Percentiles rank a stretch among this genome's conserved stretches.
These are phyloP conservation scores for Kuraishia borneana DNA, from an alignment of 805 yeast species.

Conservation along the genomic window DNA sequence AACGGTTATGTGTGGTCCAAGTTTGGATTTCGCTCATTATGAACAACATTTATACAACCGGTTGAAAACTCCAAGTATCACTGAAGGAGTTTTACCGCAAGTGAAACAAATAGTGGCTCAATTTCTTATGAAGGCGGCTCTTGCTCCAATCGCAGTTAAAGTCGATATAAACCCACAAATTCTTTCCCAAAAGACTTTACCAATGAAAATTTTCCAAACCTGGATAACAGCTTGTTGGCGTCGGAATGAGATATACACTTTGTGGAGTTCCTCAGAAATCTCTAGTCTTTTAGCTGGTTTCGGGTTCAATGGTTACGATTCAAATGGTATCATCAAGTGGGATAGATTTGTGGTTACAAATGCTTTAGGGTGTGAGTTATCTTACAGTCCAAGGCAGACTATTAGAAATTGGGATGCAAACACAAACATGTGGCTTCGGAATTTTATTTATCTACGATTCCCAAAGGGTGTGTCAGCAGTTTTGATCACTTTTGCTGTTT, in stretches of 20 bases:
- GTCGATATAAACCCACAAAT: conserved; percentile 34
- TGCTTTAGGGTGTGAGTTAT: conserved; percentile 67
- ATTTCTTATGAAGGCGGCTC: conserved; percentile 44
- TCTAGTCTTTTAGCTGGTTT: conserved; percentile 89
- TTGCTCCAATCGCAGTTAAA: conserved; percentile 28
- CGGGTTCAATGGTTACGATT: conserved; percentile 84
- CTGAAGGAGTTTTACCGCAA: conserved; percentile 51
- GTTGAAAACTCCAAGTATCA: conserved; percentile 81
- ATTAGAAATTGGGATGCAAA: conserved; percentile 95
- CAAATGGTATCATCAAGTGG: conserved; percentile 64
- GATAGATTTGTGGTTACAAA: conserved; percentile 81
- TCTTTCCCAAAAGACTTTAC: conserved; percentile 27
- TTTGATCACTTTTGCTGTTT: conserved; percentile 72
- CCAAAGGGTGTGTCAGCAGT: conserved; percentile 60
- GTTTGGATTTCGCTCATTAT: conserved; percentile 85
- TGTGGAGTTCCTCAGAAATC: conserved; percentile 92
- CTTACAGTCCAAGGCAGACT: conserved; percentile 76
- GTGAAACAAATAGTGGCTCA: conserved; percentile 63
- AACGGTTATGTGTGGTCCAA: conserved; percentile 86
- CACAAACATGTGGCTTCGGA: conserved; percentile 92
- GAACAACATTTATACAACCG: conserved; percentile 62
- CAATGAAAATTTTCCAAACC: conserved; percentile 50
- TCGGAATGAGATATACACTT: conserved; percentile 84
- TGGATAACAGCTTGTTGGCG: conserved; percentile 58
- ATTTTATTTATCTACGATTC: conserved; percentile 71